Conservation (phyloP, 495 filamentous ascomycete genomes). For the Penicillium argentinense region DNA sequence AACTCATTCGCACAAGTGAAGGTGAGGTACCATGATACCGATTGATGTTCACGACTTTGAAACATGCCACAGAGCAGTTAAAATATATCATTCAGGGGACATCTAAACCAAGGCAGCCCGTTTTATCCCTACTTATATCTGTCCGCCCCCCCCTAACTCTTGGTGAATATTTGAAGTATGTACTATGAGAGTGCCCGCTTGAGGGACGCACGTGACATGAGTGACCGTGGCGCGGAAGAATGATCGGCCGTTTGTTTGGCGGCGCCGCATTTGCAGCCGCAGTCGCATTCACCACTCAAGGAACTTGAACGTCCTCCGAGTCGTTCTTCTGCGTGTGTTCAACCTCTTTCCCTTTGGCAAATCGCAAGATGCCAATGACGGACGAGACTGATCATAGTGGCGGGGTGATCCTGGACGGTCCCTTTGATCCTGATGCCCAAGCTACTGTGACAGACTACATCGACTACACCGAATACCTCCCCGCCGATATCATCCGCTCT, state of each 20-base stretch:
- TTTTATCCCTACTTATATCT: too few relatives aligned
- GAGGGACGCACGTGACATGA: slow-evolving; percentile 3
- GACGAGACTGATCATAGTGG: slow-evolving; percentile 45
- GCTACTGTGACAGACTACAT: slow-evolving; percentile 93
- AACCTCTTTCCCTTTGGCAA: too few relatives aligned
- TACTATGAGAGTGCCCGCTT: background rate
- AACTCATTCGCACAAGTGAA: too few relatives aligned
- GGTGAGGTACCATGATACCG: too few relatives aligned
- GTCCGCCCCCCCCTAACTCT: too few relatives aligned
- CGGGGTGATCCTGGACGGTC: slow-evolving; percentile 49
- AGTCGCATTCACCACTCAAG: background rate
- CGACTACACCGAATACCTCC: slow-evolving; percentile 95
- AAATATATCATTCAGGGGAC: too few relatives aligned
- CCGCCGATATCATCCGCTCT: slow-evolving; percentile 87
- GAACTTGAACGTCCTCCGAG: too few relatives aligned
- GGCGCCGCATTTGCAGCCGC: background rate
- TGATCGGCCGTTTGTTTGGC: slow-evolving; percentile 9
- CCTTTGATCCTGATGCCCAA: slow-evolving; percentile 85
- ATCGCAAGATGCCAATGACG: slow-evolving; percentile 28
- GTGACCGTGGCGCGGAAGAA: slow-evolving; percentile 10
- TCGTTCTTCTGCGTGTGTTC: too few relatives aligned
- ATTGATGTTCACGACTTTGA: too few relatives aligned
- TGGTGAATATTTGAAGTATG: too few relatives aligned
- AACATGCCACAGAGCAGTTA: too few relatives aligned
- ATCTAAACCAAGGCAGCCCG: too few relatives aligned